Base-by-base conservation (phyloP, 1,284 basidiomycete species). In the Ustilago hordei region DNA sequence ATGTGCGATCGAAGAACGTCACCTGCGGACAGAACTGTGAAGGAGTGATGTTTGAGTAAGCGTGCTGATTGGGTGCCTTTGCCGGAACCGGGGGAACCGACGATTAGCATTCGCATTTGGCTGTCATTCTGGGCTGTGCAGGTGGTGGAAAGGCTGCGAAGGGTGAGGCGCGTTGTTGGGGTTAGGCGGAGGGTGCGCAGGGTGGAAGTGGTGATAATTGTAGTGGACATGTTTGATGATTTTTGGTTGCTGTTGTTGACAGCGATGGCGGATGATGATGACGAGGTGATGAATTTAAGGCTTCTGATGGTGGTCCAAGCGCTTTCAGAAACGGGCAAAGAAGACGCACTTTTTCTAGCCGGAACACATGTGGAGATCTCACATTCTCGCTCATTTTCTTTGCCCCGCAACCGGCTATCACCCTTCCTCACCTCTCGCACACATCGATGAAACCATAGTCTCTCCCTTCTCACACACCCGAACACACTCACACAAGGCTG, bases 41-140 rank as follows among this genome's bases (percentile, higher is more conserved):
- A 61, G 45, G 54, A 23, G 64, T 75, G 76, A 36, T 76, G 55
- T n/a, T 69, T 60, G 38, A 81, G 66, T 0, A 85, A 56, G 13
- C 82, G 75, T 1, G 69, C 64, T 2, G 82, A 84, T 19, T 83
- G 80, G 3, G 84, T 85, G 45, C 84, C 84, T 52, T 85, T 85
- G 52, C 84, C 84, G 1, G 83, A 83, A 5, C 84, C 84, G 12
- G 84, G 84, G 13, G 74, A 81, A 54, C 84, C 84, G 39, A 85
- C 73, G 62, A 85, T 79, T 28, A 85, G 74, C 77, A 82, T 82
- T 17, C 84, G 81, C 68, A 85, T 69, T 38, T 75, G 79, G 12
- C 57, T 36, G 19, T 76, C 62, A n/a, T 45, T 43, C 12, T 17
- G 19, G 19, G 28, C 38, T 23, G 47, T 32, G 38, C n/a, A 17